These are phyloP conservation scores for Microbotryomycetes sp. DNA, from an alignment of 1,284 basidiomycete species.

Conservation along the genomic window DNA sequence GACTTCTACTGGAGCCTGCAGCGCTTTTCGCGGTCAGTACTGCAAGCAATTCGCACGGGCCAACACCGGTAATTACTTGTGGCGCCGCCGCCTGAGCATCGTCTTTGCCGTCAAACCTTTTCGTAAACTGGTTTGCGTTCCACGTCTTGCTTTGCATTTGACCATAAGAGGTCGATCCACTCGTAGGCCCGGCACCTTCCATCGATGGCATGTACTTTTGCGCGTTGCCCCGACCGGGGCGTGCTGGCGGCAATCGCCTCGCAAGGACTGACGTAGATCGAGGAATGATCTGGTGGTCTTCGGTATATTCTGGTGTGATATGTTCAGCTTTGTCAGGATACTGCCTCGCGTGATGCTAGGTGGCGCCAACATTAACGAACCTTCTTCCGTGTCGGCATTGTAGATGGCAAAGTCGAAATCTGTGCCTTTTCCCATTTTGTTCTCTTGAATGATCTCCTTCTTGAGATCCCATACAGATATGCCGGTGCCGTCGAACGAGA, in stretches of 20 bases:
- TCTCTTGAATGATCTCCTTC: constrained; percentile 92
- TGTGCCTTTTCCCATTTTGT: constrained; percentile 84
- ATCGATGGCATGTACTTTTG: constrained; percentile 32
- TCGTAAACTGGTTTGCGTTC: constrained; percentile 54
- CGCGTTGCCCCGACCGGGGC: constrained; percentile 86
- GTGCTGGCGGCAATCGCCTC: constrained; percentile 74
- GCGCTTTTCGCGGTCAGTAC: too few species aligned
- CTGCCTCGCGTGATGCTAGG: background rate
- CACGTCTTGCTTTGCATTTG: background rate
- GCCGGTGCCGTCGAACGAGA: constrained; percentile 96
- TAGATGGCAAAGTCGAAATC: constrained; percentile 92
- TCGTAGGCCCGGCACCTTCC: background rate
- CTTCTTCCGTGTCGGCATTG: constrained; percentile 71
- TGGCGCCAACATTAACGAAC: constrained; percentile 46
- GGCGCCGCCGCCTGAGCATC: constrained; percentile 45
- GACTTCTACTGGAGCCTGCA: constrained; percentile 11
- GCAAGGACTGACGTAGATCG: constrained; percentile 90
- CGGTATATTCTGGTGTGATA: constrained; percentile 65
- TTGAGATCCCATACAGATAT: constrained; percentile 99
- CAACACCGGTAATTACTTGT: too few species aligned
- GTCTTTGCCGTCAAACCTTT: constrained; percentile 81
- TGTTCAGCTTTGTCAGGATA: background rate
- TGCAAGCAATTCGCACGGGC: too few species aligned
- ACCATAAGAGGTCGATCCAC: background rate
- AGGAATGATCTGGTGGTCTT: constrained; percentile 85